phyloP scores from a whole-genome alignment of 108 stramenopile genomes.

The Bacterosira constricta region DNA sequence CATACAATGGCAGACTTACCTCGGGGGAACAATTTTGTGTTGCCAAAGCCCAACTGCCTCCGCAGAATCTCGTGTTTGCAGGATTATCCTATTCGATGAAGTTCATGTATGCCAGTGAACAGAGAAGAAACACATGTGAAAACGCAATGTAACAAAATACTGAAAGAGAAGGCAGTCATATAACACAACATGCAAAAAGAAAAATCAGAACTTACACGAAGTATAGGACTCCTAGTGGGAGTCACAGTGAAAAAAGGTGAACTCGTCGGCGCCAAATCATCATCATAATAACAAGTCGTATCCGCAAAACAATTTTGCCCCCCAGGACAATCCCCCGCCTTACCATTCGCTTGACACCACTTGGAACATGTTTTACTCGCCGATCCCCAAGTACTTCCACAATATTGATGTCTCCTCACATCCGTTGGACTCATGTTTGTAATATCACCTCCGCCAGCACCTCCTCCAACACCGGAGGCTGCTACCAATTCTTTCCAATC shows the following conservation, averaged over 20 bases:
- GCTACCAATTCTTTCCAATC: constrained; percentile 1
- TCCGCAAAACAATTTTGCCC: constrained; percentile 7
- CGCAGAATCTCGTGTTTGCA: constrained; percentile 13
- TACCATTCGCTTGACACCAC: constrained; percentile 14
- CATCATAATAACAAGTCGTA: constrained; percentile 20
- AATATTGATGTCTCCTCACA: constrained; percentile 9
- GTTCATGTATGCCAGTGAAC: background rate
- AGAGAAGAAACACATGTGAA: background rate
- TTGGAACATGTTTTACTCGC: background rate
- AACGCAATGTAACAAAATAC: too few species aligned
- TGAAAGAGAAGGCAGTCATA: too few species aligned
- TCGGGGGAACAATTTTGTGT: constrained; percentile 2
- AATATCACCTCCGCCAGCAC: background rate
- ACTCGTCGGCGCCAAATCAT: constrained; percentile 4
- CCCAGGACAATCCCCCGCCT: constrained; percentile 12
- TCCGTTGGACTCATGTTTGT: background rate
- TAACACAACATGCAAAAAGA: background rate
- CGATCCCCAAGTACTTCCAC: constrained; percentile 8
- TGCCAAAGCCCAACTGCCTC: background rate
- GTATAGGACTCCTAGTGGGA: background rate
- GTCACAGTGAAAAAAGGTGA: background rate
- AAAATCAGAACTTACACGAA: background rate
- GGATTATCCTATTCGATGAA: background rate
- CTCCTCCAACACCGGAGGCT: background rate
- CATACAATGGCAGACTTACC: too few species aligned